Percentiles rank a stretch among this genome's conserved stretches.
Evolutionary conservation across 1,284 basidiomycete species (phyloP).

Genomic region (Cerioporus squamosus): DNA sequence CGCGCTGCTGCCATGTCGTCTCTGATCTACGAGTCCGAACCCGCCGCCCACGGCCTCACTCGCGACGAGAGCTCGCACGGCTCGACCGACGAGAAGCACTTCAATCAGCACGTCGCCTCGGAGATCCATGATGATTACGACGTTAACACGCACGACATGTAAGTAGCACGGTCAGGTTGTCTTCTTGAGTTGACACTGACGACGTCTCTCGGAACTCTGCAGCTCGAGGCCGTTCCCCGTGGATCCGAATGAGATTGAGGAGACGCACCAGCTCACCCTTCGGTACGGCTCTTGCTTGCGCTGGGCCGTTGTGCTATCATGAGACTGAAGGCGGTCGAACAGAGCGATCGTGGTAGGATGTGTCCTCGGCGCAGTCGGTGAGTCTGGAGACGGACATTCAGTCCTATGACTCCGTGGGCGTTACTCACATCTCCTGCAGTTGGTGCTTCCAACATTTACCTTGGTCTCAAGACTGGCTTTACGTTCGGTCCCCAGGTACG

Average conservation of each 20-base stretch:
- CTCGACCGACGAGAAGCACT: constrained; percentile 15
- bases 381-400: constrained; percentile 23
- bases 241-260: constrained; percentile 51
- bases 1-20: constrained; percentile 21
- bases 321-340: background rate
- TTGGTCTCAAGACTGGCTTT: constrained; percentile 73
- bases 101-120: background rate
- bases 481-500: constrained; percentile 60
- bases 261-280: constrained; percentile 61
- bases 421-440: constrained; percentile 18
- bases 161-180: background rate
- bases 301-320: background rate
- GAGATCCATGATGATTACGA: constrained; percentile 6
- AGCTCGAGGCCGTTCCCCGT: constrained; percentile 51
- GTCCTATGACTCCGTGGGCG: background rate
- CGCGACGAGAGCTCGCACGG: constrained; percentile 13
- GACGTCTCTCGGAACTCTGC: background rate
- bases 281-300: constrained; percentile 28
- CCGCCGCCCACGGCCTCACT: constrained; percentile 10
- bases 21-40: constrained; percentile 5
- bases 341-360: constrained; percentile 65
- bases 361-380: constrained; percentile 55
- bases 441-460: constrained; percentile 48
- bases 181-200: background rate
- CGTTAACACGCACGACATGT: constrained; percentile 18